Evolutionary conservation across 2,329 filamentous ascomycete species (phyloP).

Genomic region (Talaromyces sp.): DNA sequence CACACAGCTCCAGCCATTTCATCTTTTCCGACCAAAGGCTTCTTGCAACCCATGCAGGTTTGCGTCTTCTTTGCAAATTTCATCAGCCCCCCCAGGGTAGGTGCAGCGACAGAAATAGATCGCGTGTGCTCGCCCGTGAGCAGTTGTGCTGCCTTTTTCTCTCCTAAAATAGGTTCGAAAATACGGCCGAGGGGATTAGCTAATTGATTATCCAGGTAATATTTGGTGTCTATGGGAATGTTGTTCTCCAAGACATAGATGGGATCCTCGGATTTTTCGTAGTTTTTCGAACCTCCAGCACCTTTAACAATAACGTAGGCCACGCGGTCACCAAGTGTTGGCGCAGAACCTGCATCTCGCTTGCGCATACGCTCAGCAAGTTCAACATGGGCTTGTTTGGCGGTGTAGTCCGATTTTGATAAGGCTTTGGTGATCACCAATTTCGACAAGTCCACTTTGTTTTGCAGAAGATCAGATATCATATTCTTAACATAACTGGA

Average conservation of each 20-base stretch:
- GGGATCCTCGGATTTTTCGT: constrained; percentile 94
- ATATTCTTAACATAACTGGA: constrained; percentile 89
- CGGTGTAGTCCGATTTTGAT: constrained; percentile 82
- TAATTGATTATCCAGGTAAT: constrained; percentile 97
- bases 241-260: constrained; percentile 98
- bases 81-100: constrained; percentile 90
- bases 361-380: constrained; percentile 96
- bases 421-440: constrained; percentile 98
- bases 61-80: constrained; percentile 97
- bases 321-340: constrained; percentile 88
- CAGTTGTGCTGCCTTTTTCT: constrained; percentile 81
- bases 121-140: constrained; percentile 92
- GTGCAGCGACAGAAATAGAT: constrained; percentile 87
- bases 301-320: constrained; percentile 98
- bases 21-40: constrained; percentile 75
- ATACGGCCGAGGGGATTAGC: constrained; percentile 91
- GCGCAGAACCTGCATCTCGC: constrained; percentile 90
- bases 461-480: constrained; percentile 91
- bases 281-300: constrained; percentile 84
- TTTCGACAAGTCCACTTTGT: constrained; percentile 98
- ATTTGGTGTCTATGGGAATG: constrained; percentile 94
- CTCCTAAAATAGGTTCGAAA: constrained; percentile 95
- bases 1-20: constrained; percentile 86
- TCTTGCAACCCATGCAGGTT: constrained; percentile 99
- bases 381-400: constrained; percentile 94